Conservation (phyloP, 1,284 basidiomycete species). For the Ceratobasidium sp. region DNA sequence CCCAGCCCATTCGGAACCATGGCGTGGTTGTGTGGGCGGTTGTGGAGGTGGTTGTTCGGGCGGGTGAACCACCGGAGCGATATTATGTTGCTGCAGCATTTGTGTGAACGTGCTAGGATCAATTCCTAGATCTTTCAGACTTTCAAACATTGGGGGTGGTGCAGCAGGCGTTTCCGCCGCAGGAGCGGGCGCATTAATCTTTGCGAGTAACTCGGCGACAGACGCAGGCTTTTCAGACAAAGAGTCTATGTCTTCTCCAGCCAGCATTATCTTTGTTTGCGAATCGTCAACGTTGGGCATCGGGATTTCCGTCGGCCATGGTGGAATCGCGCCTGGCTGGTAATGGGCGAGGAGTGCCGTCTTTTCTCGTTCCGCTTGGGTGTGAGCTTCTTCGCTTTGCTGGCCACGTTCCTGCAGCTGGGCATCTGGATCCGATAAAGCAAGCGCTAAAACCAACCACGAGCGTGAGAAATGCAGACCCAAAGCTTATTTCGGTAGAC, state of each 20-base stretch:
- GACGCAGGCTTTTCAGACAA: conserved; percentile 34
- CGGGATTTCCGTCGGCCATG: conserved; percentile 66
- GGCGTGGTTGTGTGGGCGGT: conserved; percentile 42
- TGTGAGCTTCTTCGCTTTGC: conserved; percentile 66
- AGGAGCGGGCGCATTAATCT: conserved; percentile 24
- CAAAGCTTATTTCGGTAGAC: conserved; percentile 19
- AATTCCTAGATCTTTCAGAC: conserved; percentile 40
- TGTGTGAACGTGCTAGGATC: conserved; percentile 51
- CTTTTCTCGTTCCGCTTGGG: conserved; percentile 75
- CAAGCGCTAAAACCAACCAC: conserved; percentile 56
- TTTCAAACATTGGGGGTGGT: conserved; percentile 27
- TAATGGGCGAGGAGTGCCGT: conserved; percentile 75
- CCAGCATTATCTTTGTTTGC: conserved; percentile 66
- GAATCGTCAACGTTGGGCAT: conserved; percentile 64
- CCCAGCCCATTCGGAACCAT: conserved; percentile 53
- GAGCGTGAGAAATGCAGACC: conserved; percentile 27
- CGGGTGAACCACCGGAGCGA: conserved; percentile 53
- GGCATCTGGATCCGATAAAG: conserved; percentile 65
- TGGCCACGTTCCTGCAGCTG: conserved; percentile 63
- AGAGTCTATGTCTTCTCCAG: conserved; percentile 67
- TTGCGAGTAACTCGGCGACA: conserved; percentile 41
- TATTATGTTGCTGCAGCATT: conserved; percentile 51
- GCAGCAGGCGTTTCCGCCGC: conserved; percentile 6
- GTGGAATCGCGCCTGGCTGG: conserved; percentile 50
- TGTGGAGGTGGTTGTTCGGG: conserved; percentile 34